Conservation (phyloP, 768 basidiomycete species). For the Butyriboletus loyo region DNA sequence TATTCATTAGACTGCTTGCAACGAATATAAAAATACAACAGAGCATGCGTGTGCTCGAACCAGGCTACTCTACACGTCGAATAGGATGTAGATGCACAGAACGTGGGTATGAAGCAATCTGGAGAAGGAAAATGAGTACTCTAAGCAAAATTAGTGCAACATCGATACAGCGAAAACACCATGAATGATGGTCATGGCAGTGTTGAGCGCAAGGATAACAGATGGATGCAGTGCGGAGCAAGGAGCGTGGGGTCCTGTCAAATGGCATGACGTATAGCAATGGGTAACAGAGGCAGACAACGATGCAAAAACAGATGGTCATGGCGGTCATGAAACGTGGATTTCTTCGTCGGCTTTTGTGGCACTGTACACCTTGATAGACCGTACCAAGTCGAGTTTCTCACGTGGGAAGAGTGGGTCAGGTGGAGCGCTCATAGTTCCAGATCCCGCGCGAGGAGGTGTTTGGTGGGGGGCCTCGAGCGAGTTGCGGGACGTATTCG, state of each 20-base stretch:
- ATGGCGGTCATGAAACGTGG: constrained; percentile 17
- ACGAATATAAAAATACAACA: constrained; percentile 19
- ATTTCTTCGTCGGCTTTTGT: constrained; percentile 38
- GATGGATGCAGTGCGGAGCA: constrained; percentile 2
- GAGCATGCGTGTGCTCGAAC: not conserved
- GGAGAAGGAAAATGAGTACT: constrained; percentile 7
- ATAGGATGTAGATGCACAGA: constrained; percentile 9
- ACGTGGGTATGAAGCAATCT: constrained; percentile 10
- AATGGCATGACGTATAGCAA: constrained; percentile 5
- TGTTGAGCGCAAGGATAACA: not conserved
- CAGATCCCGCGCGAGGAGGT: constrained; percentile 7
- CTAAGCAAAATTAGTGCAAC: constrained; percentile 12
- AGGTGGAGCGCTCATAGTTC: constrained; percentile 14
- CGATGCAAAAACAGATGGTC: not conserved
- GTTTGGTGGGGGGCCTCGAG: constrained; percentile 10
- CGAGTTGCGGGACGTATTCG: constrained; percentile 17
- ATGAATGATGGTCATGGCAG: not conserved
- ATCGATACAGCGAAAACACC: constrained; percentile 5
- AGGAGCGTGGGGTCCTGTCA: constrained; percentile 19
- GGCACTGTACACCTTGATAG: constrained; percentile 51
- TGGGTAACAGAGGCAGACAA: not conserved
- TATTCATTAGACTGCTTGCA: constrained; percentile 7
- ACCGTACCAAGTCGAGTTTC: constrained; percentile 49
- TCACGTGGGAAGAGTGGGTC: constrained; percentile 31
- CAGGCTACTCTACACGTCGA: constrained; percentile 2